These are phyloP conservation scores for Blastocrithidia nonstop DNA, from an alignment of 208 protist genomes.

Conservation along the genomic window DNA sequence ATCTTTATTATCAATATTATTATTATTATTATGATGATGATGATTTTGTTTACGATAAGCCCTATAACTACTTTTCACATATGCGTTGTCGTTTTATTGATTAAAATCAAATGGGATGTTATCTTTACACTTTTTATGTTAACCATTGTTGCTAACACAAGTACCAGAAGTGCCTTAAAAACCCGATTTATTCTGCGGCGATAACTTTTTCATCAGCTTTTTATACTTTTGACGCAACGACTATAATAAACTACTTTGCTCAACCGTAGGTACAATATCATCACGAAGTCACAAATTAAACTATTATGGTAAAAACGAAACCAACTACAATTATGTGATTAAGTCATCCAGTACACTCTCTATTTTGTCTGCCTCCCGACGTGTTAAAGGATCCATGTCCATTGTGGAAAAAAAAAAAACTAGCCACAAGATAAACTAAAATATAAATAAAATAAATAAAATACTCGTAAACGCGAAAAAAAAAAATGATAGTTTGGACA, in stretches of 20 bases:
- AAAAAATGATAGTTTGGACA: not conserved
- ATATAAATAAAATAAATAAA: constrained; percentile 2
- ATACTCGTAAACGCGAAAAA: constrained; percentile 1
- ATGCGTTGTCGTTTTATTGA: too few species aligned
- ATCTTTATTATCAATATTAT: too few species aligned
- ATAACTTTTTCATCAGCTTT: not conserved
- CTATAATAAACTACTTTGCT: too few species aligned
- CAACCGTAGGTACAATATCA: constrained; percentile 10
- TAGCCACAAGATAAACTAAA: not conserved
- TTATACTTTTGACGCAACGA: too few species aligned
- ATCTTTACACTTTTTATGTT: too few species aligned
- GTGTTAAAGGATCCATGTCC: constrained; percentile 77
- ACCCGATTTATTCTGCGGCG: not conserved
- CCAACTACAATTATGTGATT: constrained; percentile 38
- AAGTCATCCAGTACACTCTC: constrained; percentile 59
- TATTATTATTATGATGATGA: too few species aligned
- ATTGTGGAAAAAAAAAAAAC: constrained; percentile 10
- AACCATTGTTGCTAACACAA: too few species aligned
- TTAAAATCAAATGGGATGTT: too few species aligned
- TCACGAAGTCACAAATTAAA: constrained; percentile 47
- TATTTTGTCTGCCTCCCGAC: constrained; percentile 62
- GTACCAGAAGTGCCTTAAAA: too few species aligned
- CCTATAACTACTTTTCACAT: too few species aligned
- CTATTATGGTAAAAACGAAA: constrained; percentile 44
- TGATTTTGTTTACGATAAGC: too few species aligned